Evolutionary conservation across 1,284 basidiomycete genomes (phyloP).

Genomic region (Ceratobasidium sp.): DNA sequence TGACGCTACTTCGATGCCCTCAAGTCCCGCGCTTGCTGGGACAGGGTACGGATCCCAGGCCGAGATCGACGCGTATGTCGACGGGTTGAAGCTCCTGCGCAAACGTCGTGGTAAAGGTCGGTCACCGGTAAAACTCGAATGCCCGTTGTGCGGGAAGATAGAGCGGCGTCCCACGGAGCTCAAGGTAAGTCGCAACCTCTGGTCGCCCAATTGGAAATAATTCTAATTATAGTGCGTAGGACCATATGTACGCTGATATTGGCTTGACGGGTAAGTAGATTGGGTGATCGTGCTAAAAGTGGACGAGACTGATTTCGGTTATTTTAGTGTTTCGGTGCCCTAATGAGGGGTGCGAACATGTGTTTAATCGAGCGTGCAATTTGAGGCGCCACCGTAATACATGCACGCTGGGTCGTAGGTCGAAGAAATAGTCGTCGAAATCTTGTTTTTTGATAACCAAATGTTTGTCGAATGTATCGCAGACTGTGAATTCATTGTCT

Average conservation of each 20-base stretch:
- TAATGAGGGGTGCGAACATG: neutral
- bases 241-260: neutral
- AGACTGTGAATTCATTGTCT: too few species aligned
- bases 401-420: neutral
- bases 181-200: neutral
- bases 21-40: neutral
- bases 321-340: neutral
- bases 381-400: neutral
- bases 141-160: neutral
- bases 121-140: neutral
- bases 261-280: neutral
- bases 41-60: neutral
- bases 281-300: too few species aligned
- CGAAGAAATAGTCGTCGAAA: neutral
- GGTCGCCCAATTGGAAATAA: too few species aligned
- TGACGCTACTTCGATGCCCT: neutral
- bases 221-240: neutral
- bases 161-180: neutral
- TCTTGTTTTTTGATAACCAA: too few species aligned
- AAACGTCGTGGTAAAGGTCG: neutral
- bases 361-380: neutral
- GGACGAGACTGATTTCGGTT: neutral
- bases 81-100: too few species aligned
- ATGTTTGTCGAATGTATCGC: too few species aligned
- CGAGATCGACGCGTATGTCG: conserved; percentile 11